These are phyloP conservation scores for Gyrodon lividus DNA, from an alignment of 768 basidiomycete genomes.

Conservation along the genomic window DNA sequence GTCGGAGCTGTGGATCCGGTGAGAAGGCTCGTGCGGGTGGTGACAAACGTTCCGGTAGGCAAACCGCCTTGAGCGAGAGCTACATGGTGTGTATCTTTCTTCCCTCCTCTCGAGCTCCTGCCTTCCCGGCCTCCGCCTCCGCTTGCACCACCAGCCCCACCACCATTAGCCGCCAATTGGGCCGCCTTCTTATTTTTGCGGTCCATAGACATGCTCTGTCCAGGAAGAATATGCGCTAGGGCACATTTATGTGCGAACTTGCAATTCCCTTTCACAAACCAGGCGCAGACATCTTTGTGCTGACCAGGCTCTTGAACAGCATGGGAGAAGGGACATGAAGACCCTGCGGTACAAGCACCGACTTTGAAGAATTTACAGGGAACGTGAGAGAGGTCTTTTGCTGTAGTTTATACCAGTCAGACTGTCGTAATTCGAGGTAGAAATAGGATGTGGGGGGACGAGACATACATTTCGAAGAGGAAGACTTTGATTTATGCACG, in stretches of 20 bases:
- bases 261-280: slow-evolving; percentile 94
- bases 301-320: slow-evolving; percentile 66
- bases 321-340: slow-evolving; percentile 97
- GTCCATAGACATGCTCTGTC: slow-evolving; percentile 94
- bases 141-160: slow-evolving; percentile 34
- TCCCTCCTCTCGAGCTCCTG: slow-evolving; percentile 34
- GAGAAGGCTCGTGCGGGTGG: slow-evolving; percentile 26
- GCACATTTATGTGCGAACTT: slow-evolving; percentile 84
- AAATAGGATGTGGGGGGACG: slow-evolving; percentile 8
- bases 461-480: slow-evolving; percentile 34
- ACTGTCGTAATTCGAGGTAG: neutral
- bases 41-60: slow-evolving; percentile 4
- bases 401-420: neutral
- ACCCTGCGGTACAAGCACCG: slow-evolving; percentile 90
- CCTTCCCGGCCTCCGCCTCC: slow-evolving; percentile 33
- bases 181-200: slow-evolving; percentile 96
- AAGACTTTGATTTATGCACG: slow-evolving; percentile 23
- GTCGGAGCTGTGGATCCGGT: slow-evolving; percentile 71
- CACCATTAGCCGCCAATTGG: slow-evolving; percentile 57
- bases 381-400: slow-evolving; percentile 89
- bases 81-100: slow-evolving; percentile 34
- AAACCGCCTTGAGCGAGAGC: slow-evolving; percentile 17
- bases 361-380: slow-evolving; percentile 98
- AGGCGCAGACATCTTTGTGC: slow-evolving; percentile 79
- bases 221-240: slow-evolving; percentile 90